Evolutionary conservation across 1,284 basidiomycete species (phyloP), one percentile per base, ranked within the genome.

Genomic region (Ceratobasidium sp.): DNA sequence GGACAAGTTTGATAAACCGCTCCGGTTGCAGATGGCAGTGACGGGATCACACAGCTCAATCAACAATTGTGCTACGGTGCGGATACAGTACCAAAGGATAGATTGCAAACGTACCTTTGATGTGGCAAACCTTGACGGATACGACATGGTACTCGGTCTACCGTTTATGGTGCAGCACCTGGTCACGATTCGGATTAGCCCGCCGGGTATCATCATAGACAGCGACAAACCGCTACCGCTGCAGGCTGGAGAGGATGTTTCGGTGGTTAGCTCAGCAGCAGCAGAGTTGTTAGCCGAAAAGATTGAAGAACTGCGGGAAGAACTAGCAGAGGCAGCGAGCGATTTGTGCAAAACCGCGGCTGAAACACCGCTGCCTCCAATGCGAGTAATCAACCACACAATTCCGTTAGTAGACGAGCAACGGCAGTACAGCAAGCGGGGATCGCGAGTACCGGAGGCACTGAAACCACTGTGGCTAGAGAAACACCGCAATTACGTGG

Each of bases 341-440:
- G 78, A 81, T 20, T 67, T 86, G 0, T 85, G 84, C 68, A 81
- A 79, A 41, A 79, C 83, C 3, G 82, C 81, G 0, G 77, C 64
- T 0, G 81, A 84, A 2, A 81, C 83, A 0, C 78, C 79, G 0
- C 60, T 86, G 14, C 86, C 83, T 0, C 86, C 84, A 0, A 62
- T 86, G 0, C 74, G 84, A 0, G 84, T 78, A 0, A 84, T 87
- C 6, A 87, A 87, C 67, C 85, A 87, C 68, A 69, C 70, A 0
- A 87, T 87, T 1, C 85, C 85, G 0, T 59, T 87, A 7, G 85
- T 85, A 4, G 83, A 87, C 55, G 81, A 83, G 48, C 54, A 70
- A 0, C 83, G 83, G 50, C 69, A 83, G 0, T 86, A 85, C 44
- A 27, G 79, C 0, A 86, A 82, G 80, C 71, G 83, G 8, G 83